phyloP scores from a whole-genome alignment of 106 monocot genomes.

The Triglochin maritima region DNA sequence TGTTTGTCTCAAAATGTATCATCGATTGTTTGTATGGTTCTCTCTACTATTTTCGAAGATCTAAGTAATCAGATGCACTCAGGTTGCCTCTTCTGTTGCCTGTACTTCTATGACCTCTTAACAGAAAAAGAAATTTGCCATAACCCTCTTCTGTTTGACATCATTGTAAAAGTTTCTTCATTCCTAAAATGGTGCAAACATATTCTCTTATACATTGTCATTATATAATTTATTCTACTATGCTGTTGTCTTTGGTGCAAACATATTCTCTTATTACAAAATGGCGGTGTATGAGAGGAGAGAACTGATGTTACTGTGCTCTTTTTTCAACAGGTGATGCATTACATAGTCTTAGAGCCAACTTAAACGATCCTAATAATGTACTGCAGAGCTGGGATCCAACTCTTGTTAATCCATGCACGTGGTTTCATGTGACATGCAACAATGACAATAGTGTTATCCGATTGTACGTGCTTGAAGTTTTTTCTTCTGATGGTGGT shows the following conservation, averaged over 20 bases:
- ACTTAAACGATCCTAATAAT: constrained; percentile 53
- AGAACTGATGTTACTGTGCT: neutral
- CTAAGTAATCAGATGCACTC: no score
- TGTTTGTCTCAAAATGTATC: no score
- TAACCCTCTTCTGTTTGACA: neutral
- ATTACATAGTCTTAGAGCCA: constrained; percentile 34
- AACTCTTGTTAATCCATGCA: constrained; percentile 70
- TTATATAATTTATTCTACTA: neutral
- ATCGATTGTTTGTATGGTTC: no score
- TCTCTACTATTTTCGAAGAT: no score
- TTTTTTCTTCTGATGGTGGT: neutral
- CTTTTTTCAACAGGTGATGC: constrained; percentile 50
- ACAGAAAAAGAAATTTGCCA: no score
- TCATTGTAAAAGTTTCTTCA: neutral
- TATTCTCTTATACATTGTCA: neutral
- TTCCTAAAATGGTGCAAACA: neutral
- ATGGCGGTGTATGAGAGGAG: neutral
- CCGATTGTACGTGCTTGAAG: constrained; percentile 36
- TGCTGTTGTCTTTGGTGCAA: neutral
- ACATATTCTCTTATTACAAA: no score
- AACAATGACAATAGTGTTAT: constrained; percentile 54
- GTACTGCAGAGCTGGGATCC: constrained; percentile 82
- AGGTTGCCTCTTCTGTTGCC: no score
- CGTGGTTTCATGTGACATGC: constrained; percentile 84
- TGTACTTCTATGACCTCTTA: no score